phyloP scores from a whole-genome alignment of 2,329 filamentous ascomycete species.

The Aspergillus uvarum region DNA sequence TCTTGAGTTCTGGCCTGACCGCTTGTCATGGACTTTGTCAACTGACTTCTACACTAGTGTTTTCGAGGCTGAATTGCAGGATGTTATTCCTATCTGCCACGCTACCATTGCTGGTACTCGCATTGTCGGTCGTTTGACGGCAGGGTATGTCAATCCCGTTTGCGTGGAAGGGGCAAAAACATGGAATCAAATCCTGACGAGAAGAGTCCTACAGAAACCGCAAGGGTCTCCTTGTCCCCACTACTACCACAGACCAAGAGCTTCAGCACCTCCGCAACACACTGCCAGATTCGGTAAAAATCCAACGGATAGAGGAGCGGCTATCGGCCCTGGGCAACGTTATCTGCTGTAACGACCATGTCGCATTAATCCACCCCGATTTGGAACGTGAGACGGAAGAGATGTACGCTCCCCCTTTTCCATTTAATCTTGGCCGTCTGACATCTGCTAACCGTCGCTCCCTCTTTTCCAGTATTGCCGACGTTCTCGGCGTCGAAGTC shows the following conservation, averaged over 20 bases:
- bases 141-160: conserved; percentile 62
- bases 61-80: conserved; percentile 96
- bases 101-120: conserved; percentile 94
- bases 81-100: conserved; percentile 94
- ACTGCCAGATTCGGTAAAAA: conserved; percentile 85
- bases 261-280: conserved; percentile 95
- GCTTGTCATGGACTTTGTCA: neutral
- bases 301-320: conserved; percentile 96
- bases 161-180: neutral
- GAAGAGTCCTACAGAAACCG: conserved; percentile 65
- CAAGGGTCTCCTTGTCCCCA: conserved; percentile 93
- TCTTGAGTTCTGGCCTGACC: neutral
- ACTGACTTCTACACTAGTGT: conserved; percentile 55
- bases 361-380: conserved; percentile 93
- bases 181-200: neutral
- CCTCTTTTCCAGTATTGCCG: conserved; percentile 62
- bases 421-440: no score
- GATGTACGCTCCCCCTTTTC: conserved; percentile 59
- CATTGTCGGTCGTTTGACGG: conserved; percentile 92
- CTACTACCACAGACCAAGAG: conserved; percentile 95
- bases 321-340: conserved; percentile 95
- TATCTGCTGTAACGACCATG: conserved; percentile 94
- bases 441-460: neutral
- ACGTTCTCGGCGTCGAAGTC: conserved; percentile 69
- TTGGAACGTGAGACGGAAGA: conserved; percentile 97